These are phyloP conservation scores for Copromyces sp. DNA, from an alignment of 495 filamentous ascomycete species.

Conservation along the genomic window DNA sequence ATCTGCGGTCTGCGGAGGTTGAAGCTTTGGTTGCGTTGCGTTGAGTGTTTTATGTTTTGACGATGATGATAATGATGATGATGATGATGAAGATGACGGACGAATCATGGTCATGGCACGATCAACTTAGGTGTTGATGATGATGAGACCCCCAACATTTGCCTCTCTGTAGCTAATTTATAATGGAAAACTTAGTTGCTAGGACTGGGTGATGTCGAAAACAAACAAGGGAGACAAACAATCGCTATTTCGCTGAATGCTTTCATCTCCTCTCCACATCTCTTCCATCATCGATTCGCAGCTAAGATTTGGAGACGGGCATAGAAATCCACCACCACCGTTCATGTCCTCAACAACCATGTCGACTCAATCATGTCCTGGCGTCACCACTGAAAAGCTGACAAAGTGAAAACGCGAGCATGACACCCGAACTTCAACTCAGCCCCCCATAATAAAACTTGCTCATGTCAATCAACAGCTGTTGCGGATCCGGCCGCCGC, in stretches of 20 bases:
- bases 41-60: too few relatives aligned
- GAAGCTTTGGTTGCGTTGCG: background rate
- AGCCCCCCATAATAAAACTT: background rate
- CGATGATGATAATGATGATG: too few relatives aligned
- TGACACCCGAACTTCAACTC: background rate
- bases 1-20: background rate
- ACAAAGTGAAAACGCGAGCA: background rate
- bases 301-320: background rate
- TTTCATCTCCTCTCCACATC: background rate
- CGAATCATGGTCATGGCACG: background rate
- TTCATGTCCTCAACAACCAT: background rate
- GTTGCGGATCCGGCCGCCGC: background rate
- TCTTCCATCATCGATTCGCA: background rate
- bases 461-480: background rate
- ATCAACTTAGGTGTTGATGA: background rate
- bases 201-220: too few relatives aligned
- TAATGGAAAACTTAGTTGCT: background rate
- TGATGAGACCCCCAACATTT: background rate
- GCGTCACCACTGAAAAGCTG: background rate
- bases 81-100: background rate
- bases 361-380: background rate
- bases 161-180: background rate
- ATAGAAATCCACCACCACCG: background rate
- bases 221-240: background rate
- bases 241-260: background rate